Evolutionary conservation across 169 alveolate species (phyloP).

Genomic region (Miamiensis avidus): DNA sequence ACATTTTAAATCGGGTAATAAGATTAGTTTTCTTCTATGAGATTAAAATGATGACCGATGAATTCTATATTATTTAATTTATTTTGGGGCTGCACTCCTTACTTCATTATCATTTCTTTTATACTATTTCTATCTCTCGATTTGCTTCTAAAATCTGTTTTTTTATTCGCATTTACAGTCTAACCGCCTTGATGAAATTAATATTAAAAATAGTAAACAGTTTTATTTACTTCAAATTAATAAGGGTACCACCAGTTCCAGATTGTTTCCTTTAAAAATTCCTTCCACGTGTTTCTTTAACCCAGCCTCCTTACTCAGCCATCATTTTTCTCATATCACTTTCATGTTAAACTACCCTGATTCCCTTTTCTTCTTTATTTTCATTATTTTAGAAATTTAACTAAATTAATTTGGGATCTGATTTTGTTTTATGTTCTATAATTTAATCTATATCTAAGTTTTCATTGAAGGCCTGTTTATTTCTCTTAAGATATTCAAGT

Average conservation of each 20-base stretch:
- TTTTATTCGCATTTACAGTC: neutral
- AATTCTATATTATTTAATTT: too few species aligned
- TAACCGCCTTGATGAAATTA: neutral
- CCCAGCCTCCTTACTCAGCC: neutral
- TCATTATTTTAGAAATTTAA: too few species aligned
- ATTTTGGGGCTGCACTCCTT: neutral
- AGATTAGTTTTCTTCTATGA: neutral
- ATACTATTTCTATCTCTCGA: neutral
- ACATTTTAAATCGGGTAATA: neutral
- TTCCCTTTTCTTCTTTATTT: neutral
- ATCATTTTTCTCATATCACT: neutral
- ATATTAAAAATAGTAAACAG: too few species aligned
- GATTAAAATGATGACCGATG: neutral
- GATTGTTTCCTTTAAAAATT: neutral
- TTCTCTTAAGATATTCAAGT: neutral
- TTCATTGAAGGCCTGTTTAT: neutral
- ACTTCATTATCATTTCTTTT: neutral
- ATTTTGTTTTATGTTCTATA: neutral
- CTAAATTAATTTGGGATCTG: neutral
- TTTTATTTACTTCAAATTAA: too few species aligned
- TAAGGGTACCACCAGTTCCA: neutral
- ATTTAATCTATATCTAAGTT: neutral
- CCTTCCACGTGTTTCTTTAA: neutral
- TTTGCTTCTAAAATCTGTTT: neutral
- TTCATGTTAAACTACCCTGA: neutral